These are phyloP conservation scores for Lasiosphaeriaceae sp. DNA, from an alignment of 495 filamentous ascomycete species.

Conservation along the genomic window DNA sequence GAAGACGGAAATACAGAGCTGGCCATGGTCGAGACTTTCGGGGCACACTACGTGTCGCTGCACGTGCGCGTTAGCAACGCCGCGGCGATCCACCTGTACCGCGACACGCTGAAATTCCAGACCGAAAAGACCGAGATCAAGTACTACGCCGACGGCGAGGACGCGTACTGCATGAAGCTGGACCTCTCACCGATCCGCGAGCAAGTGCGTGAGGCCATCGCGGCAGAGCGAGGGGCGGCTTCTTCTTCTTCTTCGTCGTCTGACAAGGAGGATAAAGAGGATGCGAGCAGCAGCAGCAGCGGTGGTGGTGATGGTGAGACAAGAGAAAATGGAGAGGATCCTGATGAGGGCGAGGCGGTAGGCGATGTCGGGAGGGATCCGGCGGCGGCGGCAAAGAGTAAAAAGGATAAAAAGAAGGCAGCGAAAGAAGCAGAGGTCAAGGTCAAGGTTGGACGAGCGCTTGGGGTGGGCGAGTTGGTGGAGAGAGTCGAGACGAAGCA, in stretches of 20 bases:
- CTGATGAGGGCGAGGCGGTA: slow-evolving; percentile 43
- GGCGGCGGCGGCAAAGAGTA: slow-evolving; percentile 20
- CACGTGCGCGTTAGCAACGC: slow-evolving; percentile 93
- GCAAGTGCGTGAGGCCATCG: slow-evolving; percentile 37
- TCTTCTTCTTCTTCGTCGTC: too few species aligned
- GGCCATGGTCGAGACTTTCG: slow-evolving; percentile 93
- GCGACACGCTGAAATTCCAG: slow-evolving; percentile 87
- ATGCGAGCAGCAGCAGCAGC: slow-evolving; percentile 1
- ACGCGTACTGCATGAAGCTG: slow-evolving; percentile 90
- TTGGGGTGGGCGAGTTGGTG: slow-evolving; percentile 83
- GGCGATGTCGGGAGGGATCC: slow-evolving; percentile 42
- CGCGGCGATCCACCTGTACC: slow-evolving; percentile 87
- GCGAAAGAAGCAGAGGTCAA: slow-evolving; percentile 35
- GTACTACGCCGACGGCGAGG: slow-evolving; percentile 98
- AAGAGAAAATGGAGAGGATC: background rate
- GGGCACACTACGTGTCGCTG: slow-evolving; percentile 86
- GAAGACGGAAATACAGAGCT: slow-evolving; percentile 65
- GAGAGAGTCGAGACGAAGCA: slow-evolving; percentile 69
- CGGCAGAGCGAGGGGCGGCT: slow-evolving; percentile 28
- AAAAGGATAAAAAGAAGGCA: slow-evolving; percentile 21
- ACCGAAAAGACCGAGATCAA: slow-evolving; percentile 85
- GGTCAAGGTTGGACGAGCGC: slow-evolving; percentile 74
- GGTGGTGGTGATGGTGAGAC: slow-evolving; percentile 11
- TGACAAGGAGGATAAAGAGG: slow-evolving; percentile 29
- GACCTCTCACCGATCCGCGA: slow-evolving; percentile 63